These are phyloP conservation scores for Urochloa ruziziensis DNA, from an alignment of 176 grass and related monocot species.

Conservation along the genomic window DNA sequence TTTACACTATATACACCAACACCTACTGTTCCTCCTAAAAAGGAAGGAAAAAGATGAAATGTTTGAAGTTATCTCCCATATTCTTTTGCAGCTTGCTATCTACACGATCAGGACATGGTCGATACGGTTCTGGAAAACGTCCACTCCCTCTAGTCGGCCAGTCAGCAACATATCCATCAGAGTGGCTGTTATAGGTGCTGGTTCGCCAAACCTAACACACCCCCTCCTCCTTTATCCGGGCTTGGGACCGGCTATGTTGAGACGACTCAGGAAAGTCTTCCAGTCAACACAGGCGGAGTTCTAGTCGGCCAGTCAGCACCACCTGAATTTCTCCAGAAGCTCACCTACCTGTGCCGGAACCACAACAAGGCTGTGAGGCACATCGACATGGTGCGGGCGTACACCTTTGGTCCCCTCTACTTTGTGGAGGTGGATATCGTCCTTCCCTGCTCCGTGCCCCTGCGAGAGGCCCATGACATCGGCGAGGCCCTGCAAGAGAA, in stretches of 20 bases:
- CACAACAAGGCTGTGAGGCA: conserved; percentile 71
- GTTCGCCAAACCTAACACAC: too few relatives aligned
- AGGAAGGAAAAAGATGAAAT: neutral
- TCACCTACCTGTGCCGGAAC: conserved; percentile 94
- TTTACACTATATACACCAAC: too few relatives aligned
- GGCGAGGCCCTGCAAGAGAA: conserved; percentile 35
- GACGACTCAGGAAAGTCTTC: too few relatives aligned
- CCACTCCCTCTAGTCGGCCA: too few relatives aligned
- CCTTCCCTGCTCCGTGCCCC: conserved; percentile 34
- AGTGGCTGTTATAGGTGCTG: too few relatives aligned
- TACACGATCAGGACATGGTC: conserved; percentile 19
- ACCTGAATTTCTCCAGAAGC: conserved; percentile 85
- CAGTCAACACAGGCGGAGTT: too few relatives aligned
- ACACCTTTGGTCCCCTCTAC: conserved; percentile 94
- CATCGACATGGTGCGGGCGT: conserved; percentile 85
- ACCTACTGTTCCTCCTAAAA: too few relatives aligned
- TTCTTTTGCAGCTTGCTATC: neutral
- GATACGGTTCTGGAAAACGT: neutral
- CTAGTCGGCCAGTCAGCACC: conserved; percentile 17
- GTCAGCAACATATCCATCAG: too few relatives aligned
- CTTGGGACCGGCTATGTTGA: too few relatives aligned
- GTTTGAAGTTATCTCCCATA: neutral
- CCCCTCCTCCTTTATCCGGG: too few relatives aligned
- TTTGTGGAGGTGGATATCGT: conserved; percentile 96
- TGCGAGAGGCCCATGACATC: conserved; percentile 74